Evolutionary conservation across 129 eudicot genomes (phyloP).

Genomic region (Gnaphalium uliginosum): DNA sequence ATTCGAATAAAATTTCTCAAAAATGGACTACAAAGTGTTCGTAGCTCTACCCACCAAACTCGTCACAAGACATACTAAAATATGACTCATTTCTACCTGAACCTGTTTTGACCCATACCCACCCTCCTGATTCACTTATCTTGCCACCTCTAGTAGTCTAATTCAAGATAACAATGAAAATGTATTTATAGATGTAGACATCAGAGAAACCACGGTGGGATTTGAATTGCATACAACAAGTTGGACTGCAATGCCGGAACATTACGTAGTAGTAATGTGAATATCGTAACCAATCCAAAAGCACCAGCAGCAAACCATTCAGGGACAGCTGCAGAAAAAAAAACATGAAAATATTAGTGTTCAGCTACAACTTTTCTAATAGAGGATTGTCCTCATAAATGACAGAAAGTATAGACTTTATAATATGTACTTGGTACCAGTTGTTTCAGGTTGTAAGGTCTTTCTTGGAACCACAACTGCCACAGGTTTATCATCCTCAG

Average conservation of each 20-base stretch:
- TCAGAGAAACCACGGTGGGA: neutral
- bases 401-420: neutral
- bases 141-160: neutral
- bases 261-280: constrained; percentile 89
- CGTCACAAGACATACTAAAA: neutral
- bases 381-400: neutral
- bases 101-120: neutral
- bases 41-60: neutral
- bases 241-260: constrained; percentile 89
- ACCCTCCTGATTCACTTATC: neutral
- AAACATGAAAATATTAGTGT: neutral
- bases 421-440: constrained; percentile 50
- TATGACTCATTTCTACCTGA: neutral
- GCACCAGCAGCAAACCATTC: constrained; percentile 99
- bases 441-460: constrained; percentile 92
- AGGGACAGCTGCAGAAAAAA: constrained; percentile 68
- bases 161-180: neutral
- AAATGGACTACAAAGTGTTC: neutral
- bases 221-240: constrained; percentile 56
- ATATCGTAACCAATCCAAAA: constrained; percentile 85
- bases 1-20: neutral
- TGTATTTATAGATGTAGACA: neutral
- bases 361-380: constrained; percentile 5
- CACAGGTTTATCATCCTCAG: constrained; percentile 98
- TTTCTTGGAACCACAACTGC: constrained; percentile 95